Base-by-base conservation (phyloP, 176 grass and related monocot genomes). In the Ananas comosus region DNA sequence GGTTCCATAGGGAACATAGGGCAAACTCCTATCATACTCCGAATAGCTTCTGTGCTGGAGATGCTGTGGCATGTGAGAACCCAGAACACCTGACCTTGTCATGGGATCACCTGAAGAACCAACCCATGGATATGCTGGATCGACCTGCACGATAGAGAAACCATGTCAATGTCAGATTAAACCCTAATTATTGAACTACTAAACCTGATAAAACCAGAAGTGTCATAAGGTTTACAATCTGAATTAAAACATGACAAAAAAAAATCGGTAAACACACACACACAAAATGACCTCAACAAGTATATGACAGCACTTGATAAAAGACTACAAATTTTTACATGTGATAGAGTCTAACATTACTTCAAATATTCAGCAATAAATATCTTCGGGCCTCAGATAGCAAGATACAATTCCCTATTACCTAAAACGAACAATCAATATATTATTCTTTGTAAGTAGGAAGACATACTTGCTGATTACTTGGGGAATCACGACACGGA, bases 21-120 rank as follows among this genome's bases (percentile, higher is more conserved):
- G 57, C 21, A 48, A 72, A 65, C 66, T 42, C 12, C 67, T 69
- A 25, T 21, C n/a, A 70, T 89, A 85, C 50, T 28, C 76, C 82
- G 64, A 64, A 72, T 72, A 29, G 64, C 54, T 18, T 54, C 48
- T 47, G 42, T 68, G 75, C 28, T 58, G 66, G 70, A 50, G 59
- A 69, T 64, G 63, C 74, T 27, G 27, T 67, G 74, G 72, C 53
- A 27, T 71, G 16, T 71, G 80, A 59, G 65, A 72, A 68, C 63
- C 67, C 25, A 28, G 68, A 50, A 56, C 24, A 3, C 70, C 67
- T 56, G 64, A 11, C 18, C 50, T 63, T 80, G 69, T 79, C 21
- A 2, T 47, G 17, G 49, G 49, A 51, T 79, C 8, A 27, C 59
- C 51, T 1, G 12, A 57, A 76, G 72, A 66, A 71, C 73, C 50